Evolutionary conservation across 805 yeast genomes (phyloP).

Genomic region (Nakazawaea anatomiae): DNA sequence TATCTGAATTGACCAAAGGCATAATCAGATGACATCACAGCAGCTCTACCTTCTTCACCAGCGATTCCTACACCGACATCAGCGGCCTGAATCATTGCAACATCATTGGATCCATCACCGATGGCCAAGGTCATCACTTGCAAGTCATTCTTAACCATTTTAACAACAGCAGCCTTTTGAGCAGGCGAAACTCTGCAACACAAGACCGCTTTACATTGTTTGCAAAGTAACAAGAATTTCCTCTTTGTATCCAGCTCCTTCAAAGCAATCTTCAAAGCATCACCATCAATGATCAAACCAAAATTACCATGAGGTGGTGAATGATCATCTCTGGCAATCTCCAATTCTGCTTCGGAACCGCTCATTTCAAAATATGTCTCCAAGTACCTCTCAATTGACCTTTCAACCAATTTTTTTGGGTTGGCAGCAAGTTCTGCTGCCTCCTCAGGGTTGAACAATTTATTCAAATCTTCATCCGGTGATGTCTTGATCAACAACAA

Average conservation of each 20-base stretch:
- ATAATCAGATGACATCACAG: conserved; percentile 82
- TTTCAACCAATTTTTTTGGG: conserved; percentile 17
- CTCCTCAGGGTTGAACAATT: conserved; percentile 3
- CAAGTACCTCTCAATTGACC: conserved; percentile 41
- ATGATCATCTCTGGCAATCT: conserved; percentile 53
- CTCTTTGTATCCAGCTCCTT: conserved; percentile 25
- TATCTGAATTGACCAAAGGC: conserved; percentile 77
- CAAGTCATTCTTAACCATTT: conserved; percentile 54
- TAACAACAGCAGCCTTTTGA: conserved; percentile 73
- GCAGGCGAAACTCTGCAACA: conserved; percentile 85
- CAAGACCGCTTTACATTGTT: conserved; percentile 70
- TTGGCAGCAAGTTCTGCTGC: neutral
- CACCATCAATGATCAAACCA: conserved; percentile 71
- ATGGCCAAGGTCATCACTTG: conserved; percentile 75
- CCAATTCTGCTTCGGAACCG: conserved; percentile 38
- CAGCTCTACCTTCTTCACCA: conserved; percentile 84
- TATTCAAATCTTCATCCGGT: conserved; percentile 24
- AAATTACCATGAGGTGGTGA: conserved; percentile 50
- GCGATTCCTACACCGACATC: conserved; percentile 84
- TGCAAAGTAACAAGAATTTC: conserved; percentile 65
- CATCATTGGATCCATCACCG: conserved; percentile 87
- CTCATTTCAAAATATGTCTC: conserved; percentile 38
- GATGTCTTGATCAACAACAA: conserved; percentile 48
- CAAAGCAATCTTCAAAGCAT: conserved; percentile 45
- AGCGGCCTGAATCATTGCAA: conserved; percentile 84